Conservation (phyloP, 2,329 filamentous ascomycete species). For the Xylariaceae sp. region DNA sequence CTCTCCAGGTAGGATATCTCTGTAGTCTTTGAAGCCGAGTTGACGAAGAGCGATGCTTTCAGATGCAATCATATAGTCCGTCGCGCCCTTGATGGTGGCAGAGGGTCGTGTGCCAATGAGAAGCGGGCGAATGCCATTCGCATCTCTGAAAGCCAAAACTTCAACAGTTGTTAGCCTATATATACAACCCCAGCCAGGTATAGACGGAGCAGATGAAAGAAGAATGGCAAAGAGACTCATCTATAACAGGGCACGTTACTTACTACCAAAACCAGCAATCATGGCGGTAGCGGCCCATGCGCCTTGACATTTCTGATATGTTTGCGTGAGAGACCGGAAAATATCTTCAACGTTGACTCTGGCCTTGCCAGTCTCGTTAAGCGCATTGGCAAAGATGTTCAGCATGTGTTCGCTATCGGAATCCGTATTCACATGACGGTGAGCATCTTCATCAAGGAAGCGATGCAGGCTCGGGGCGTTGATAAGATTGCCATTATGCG, state of each 20-base stretch:
- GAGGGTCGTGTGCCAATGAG: constrained; percentile 63
- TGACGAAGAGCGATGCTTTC: constrained; percentile 72
- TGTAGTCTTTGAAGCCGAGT: constrained; percentile 64
- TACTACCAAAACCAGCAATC: constrained; percentile 71
- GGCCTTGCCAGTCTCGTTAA: constrained; percentile 79
- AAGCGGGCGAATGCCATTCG: constrained; percentile 75
- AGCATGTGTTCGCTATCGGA: constrained; percentile 40
- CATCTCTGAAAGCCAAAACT: constrained; percentile 51
- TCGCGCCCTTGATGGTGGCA: constrained; percentile 50
- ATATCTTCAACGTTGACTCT: constrained; percentile 78
- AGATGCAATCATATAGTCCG: constrained; percentile 77
- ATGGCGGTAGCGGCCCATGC: constrained; percentile 81
- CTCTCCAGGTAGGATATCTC: constrained; percentile 68
- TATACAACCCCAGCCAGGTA: no score
- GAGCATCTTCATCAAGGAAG: constrained; percentile 49
- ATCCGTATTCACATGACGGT: constrained; percentile 62
- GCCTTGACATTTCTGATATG: constrained; percentile 70
- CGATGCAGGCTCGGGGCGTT: constrained; percentile 64
- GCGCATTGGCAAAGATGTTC: constrained; percentile 73
- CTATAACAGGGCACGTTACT: not conserved
- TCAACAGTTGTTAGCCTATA: not conserved
- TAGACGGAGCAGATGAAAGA: not conserved
- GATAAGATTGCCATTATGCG: constrained; percentile 74
- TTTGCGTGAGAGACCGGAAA: constrained; percentile 66
- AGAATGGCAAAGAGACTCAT: no score